Percentiles rank a stretch among this genome's conserved stretches.
Evolutionary conservation across 352 stramenopile species (phyloP).

Genomic region (Phytopythium ostracodes): DNA sequence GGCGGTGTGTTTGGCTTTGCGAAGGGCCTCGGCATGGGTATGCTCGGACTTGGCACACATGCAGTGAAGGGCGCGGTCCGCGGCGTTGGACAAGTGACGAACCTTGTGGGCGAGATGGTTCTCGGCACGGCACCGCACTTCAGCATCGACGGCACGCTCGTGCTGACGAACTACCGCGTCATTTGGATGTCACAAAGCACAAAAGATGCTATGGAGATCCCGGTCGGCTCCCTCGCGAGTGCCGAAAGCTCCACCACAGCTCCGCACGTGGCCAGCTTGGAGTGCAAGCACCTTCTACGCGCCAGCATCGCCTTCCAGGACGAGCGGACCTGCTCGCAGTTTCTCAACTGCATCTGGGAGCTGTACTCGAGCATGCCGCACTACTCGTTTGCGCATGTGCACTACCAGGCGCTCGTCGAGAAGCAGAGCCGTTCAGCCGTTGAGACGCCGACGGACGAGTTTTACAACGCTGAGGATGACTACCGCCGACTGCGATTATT

Average conservation of each 20-base stretch:
- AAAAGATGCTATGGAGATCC: slow-evolving; percentile 80
- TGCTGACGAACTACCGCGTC: slow-evolving; percentile 84
- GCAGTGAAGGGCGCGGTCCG: slow-evolving; percentile 85
- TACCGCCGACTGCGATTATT: slow-evolving; percentile 80
- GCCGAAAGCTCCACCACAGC: slow-evolving; percentile 81
- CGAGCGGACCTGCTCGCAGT: slow-evolving; percentile 69
- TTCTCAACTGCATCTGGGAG: slow-evolving; percentile 72
- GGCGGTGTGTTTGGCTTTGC: slow-evolving; percentile 86
- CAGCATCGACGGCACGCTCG: slow-evolving; percentile 77
- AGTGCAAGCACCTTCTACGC: slow-evolving; percentile 78
- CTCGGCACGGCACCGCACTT: slow-evolving; percentile 81
- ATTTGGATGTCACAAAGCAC: slow-evolving; percentile 83
- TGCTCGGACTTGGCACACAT: slow-evolving; percentile 80
- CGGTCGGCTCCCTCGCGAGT: slow-evolving; percentile 64
- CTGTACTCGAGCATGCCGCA: slow-evolving; percentile 48
- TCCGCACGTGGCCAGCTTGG: slow-evolving; percentile 79
- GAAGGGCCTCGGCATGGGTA: slow-evolving; percentile 83
- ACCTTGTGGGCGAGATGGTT: slow-evolving; percentile 85
- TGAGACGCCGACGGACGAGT: slow-evolving; percentile 39
- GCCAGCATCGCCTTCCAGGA: slow-evolving; percentile 83
- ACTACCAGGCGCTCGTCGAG: slow-evolving; percentile 65
- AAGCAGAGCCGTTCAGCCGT: slow-evolving; percentile 26
- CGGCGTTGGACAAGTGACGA: slow-evolving; percentile 82
- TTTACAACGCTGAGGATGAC: slow-evolving; percentile 79
- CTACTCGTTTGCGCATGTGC: slow-evolving; percentile 75